These are phyloP conservation scores for Thelonectria blattea DNA, from an alignment of 2,329 filamentous ascomycete genomes.

Conservation along the genomic window DNA sequence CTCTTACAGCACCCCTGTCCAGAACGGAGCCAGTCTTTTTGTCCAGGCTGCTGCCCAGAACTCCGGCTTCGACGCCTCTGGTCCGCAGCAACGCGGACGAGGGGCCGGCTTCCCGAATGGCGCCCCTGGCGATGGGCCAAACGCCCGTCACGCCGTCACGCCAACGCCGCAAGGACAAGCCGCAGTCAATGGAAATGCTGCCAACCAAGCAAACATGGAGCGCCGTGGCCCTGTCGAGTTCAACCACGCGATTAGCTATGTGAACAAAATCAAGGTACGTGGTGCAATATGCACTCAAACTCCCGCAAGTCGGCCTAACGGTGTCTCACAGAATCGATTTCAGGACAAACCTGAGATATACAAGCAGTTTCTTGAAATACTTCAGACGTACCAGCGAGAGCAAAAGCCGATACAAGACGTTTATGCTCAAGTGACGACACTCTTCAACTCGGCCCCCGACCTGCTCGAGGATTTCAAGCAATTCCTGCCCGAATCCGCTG, in stretches of 20 bases:
- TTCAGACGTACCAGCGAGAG: slow-evolving; percentile 97
- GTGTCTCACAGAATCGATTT: slow-evolving; percentile 79
- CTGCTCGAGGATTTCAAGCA: slow-evolving; percentile 98
- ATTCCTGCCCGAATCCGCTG: slow-evolving; percentile 87
- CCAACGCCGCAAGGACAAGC: slow-evolving; percentile 65
- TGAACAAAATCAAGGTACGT: slow-evolving; percentile 98
- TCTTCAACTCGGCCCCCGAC: slow-evolving; percentile 93
- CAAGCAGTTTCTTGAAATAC: slow-evolving; percentile 97
- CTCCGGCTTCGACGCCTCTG: slow-evolving; percentile 42
- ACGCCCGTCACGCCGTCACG: slow-evolving; percentile 61
- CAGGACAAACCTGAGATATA: slow-evolving; percentile 97
- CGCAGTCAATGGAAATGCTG: slow-evolving; percentile 65
- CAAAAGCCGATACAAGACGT: slow-evolving; percentile 99
- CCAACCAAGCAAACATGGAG: slow-evolving; percentile 70
- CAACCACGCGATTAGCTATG: slow-evolving; percentile 98
- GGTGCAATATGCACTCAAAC: slow-evolving; percentile 7
- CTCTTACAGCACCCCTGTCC: slow-evolving; percentile 64
- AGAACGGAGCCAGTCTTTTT: slow-evolving; percentile 57
- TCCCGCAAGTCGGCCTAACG: slow-evolving; percentile 27
- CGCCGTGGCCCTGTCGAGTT: slow-evolving; percentile 96
- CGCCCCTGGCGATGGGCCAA: slow-evolving; percentile 50
- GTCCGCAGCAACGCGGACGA: slow-evolving; percentile 42
- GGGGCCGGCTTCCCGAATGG: slow-evolving; percentile 39
- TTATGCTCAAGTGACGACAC: slow-evolving; percentile 91
- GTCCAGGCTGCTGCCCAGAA: slow-evolving; percentile 49